Conservation (phyloP, 129 eudicot genomes). For the Lonicera japonica region DNA sequence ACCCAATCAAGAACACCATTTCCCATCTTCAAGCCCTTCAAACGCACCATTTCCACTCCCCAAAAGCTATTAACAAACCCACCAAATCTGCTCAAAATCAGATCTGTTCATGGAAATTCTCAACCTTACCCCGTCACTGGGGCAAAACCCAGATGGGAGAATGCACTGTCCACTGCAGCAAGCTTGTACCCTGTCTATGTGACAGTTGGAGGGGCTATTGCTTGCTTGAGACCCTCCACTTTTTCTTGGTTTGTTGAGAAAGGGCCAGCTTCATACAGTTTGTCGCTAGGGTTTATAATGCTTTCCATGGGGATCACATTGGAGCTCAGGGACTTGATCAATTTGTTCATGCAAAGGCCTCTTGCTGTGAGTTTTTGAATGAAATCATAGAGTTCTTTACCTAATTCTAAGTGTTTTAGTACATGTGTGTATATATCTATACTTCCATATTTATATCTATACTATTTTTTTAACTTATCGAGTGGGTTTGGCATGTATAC, state of each 20-base stretch:
- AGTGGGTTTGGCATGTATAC: no score
- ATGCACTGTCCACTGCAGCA: conserved; percentile 51
- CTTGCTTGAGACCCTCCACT: conserved; percentile 61
- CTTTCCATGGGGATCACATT: conserved; percentile 80
- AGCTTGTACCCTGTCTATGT: conserved; percentile 86
- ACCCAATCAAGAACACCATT: conserved; percentile 14
- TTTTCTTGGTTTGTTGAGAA: conserved; percentile 72
- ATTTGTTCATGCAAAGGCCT: conserved; percentile 66
- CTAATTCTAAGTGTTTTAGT: no score
- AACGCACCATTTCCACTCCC: conserved; percentile 18
- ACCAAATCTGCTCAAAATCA: conserved; percentile 10
- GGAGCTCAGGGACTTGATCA: conserved; percentile 70
- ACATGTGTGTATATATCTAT: no score
- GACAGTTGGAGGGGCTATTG: conserved; percentile 66
- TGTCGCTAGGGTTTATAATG: conserved; percentile 80
- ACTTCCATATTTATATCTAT: no score
- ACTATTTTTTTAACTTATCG: no score
- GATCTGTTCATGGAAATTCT: conserved; percentile 18
- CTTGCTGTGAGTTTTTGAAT: conserved; percentile 54
- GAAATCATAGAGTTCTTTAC: not conserved
- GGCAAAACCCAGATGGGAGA: conserved; percentile 45
- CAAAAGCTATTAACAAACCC: conserved; percentile 3
- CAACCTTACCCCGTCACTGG: conserved; percentile 8
- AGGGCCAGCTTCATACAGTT: conserved; percentile 66
- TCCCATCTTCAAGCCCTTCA: conserved; percentile 30